Evolutionary conservation across 1,284 basidiomycete species (phyloP), one percentile per base, ranked within the genome.

Genomic region (Cyathus pygmaeus): DNA sequence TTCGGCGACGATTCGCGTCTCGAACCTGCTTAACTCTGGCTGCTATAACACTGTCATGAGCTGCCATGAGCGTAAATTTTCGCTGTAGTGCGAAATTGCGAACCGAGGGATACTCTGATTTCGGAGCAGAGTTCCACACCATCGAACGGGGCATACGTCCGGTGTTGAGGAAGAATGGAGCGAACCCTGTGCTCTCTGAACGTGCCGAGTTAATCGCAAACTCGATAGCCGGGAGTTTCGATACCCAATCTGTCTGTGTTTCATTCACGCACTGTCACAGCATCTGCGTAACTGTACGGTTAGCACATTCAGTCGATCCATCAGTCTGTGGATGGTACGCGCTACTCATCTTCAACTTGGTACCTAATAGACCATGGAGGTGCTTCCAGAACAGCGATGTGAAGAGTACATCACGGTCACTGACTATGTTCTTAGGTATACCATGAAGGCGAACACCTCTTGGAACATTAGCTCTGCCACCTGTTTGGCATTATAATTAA

Each of bases 261-360:
- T 55, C 59, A 1, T 31, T 4, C 0, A 75, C 53, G 9, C 61
- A 59, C 4, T 62, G 47, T 3, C 71, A 33, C 5, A 76, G 53
- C 56, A 74, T 70, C 42, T 68, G 65, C 1, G 33, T 61, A 15
- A 36, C 13, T 26, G 51, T 36, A 10, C 29, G 46, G 26, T 53
- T 36, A 3, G 26, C 51, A 3, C 4, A 26, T 53, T 53, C 26
- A 2, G 26, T 53, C 21, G 29, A 29, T 3, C 31, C 4, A 23
- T 53, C 13, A 0, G 75, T 79, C 56, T 85, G 68, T 0, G 82
- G 83, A 55, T 85, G 82, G 50, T 77, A 85, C 0, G 78, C 63
- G 0, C 77, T 78, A 0, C 78, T 82, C 75, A 85, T 75, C 2
- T 66, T 62, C 0, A 82, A 63, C 33, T 64, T 50, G 24, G 47